Base-by-base conservation (phyloP, 164 flowering plant species). In the Vitis rupestris region DNA sequence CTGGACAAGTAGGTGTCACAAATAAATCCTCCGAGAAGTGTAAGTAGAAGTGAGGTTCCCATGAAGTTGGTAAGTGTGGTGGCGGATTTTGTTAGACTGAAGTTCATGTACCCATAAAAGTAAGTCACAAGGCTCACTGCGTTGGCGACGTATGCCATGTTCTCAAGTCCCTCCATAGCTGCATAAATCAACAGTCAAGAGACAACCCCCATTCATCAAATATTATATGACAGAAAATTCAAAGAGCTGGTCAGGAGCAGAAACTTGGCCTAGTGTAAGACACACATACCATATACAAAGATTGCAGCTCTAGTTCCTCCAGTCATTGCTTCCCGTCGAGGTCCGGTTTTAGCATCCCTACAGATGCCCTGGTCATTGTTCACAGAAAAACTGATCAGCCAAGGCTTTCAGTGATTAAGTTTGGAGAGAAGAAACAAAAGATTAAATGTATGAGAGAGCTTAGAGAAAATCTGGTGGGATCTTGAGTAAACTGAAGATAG, bases 51-150 rank as follows among this genome's bases (percentile, higher is more conserved):
- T 10, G 93, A 75, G 17, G 96, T 78, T 2, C 93, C 96, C 89
- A 87, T 64, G 82, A 87, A 84, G 74, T 90, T 88, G 50, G 96
- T 88, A 13, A 88, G 85, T 0, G 88, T 81, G 11, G 80, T 87
- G 59, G 90, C 89, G 0, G 93, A 88, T 72, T 88, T 88, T 9
- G 90, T 82, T 17, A 88, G 63, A 77, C 86, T 79, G 70, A 86
- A 90, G 79, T 88, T 88, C 93, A 90, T 88, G 77, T 81, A 83
- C 1, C 91, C 89, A 55, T 71, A 79, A 68, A 90, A 88, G 76
- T 87, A 90, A 31, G 83, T 86, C 67, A 90, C 85, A 61, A 90
- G 69, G 72, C 91, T 88, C 51, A 82, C 81, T 0, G 84, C 85
- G 60, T 70, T 84, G 9, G 91, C 59, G 3, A 88, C 13, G 29